Conservation (phyloP, 2,329 filamentous ascomycete species). For the Aschersonia sp. region DNA sequence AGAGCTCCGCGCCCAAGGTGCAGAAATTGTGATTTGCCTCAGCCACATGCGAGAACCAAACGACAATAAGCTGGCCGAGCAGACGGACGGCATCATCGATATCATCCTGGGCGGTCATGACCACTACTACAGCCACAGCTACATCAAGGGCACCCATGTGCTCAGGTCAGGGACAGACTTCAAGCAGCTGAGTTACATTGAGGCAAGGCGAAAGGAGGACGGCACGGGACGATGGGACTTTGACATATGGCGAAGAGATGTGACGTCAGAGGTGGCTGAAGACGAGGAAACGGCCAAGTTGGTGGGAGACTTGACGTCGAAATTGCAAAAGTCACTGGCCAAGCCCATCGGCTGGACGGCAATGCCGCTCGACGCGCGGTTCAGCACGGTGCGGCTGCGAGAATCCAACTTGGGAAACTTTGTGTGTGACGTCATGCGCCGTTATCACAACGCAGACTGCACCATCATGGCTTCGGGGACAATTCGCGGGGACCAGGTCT, state of each 20-base stretch:
- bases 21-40: conserved; percentile 68
- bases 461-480: conserved; percentile 75
- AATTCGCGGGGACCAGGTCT: conserved; percentile 78
- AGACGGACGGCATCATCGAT: conserved; percentile 61
- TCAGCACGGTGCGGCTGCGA: conserved; percentile 60
- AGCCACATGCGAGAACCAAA: conserved; percentile 83
- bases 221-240: conserved; percentile 53
- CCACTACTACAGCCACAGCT: conserved; percentile 68
- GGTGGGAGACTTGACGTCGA: conserved; percentile 55
- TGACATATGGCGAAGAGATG: conserved; percentile 59
- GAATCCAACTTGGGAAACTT: conserved; percentile 87
- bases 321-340: conserved; percentile 61
- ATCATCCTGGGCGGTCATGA: conserved; percentile 82
- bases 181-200: conserved; percentile 81
- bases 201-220: conserved; percentile 46
- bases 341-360: conserved; percentile 76
- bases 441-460: conserved; percentile 69
- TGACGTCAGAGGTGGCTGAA: conserved; percentile 52
- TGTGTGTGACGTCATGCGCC: conserved; percentile 80
- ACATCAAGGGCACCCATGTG: conserved; percentile 69
- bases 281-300: conserved; percentile 46
- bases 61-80: conserved; percentile 69
- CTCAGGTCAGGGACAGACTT: conserved; percentile 85
- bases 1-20: conserved; percentile 57
- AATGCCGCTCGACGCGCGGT: conserved; percentile 70